phyloP scores from a whole-genome alignment of 768 basidiomycete genomes.

The Chlorophyllum brunneum region DNA sequence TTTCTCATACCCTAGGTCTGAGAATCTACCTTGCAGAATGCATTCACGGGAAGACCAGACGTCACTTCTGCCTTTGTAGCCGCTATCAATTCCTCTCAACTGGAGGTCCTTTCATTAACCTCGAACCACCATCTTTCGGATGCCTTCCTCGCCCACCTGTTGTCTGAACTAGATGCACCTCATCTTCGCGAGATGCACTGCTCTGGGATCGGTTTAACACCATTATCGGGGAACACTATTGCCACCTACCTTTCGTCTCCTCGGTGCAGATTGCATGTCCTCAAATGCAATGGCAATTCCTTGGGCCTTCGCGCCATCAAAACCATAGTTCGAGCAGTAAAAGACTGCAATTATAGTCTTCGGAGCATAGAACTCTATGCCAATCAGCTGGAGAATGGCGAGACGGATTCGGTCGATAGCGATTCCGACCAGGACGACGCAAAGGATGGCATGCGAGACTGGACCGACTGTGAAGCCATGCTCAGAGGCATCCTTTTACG shows the following conservation, averaged over 20 bases:
- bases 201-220: conserved; percentile 47
- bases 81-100: conserved; percentile 51
- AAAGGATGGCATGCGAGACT: conserved; percentile 16
- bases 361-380: conserved; percentile 46
- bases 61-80: conserved; percentile 36
- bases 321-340: conserved; percentile 42
- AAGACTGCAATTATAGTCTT: conserved; percentile 43
- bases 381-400: conserved; percentile 32
- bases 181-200: conserved; percentile 52
- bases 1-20: neutral
- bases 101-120: conserved; percentile 49
- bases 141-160: conserved; percentile 42
- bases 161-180: conserved; percentile 45
- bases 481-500: conserved; percentile 34
- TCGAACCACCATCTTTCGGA: conserved; percentile 49
- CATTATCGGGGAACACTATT: conserved; percentile 36
- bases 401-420: conserved; percentile 12
- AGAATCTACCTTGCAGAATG: conserved; percentile 17
- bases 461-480: conserved; percentile 31
- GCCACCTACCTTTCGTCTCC: conserved; percentile 46
- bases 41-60: conserved; percentile 27
- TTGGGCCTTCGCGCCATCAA: conserved; percentile 43
- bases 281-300: conserved; percentile 55
- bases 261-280: conserved; percentile 42
- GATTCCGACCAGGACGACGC: conserved; percentile 22